A percentile compares a stretch with the other conserved stretches of the same genome.
phyloP scores from a whole-genome alignment of 2,329 filamentous ascomycete species.

The Nemania serpens region DNA sequence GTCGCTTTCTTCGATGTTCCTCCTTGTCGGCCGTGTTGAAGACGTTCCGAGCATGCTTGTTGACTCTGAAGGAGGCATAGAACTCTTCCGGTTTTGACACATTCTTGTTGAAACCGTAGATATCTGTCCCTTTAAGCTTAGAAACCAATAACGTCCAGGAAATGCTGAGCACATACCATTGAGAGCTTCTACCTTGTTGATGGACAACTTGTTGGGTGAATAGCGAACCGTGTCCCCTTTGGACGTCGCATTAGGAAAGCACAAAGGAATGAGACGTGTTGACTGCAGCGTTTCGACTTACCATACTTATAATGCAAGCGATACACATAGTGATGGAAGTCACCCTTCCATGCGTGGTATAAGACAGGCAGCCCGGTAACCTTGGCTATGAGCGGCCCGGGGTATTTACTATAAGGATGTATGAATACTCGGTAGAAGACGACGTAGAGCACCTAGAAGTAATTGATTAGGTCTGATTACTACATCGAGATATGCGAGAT shows the following conservation, averaged over 20 bases:
- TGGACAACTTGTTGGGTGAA: conserved; percentile 16
- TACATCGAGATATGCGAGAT: too few species aligned
- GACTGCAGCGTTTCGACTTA: not conserved
- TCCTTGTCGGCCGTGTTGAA: conserved; percentile 16
- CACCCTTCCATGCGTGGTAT: not conserved
- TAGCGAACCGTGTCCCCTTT: conserved; percentile 24
- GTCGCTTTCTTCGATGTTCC: conserved; percentile 4
- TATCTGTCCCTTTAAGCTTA: not conserved
- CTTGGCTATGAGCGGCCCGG: not conserved
- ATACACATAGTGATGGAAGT: not conserved
- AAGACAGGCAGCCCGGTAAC: not conserved
- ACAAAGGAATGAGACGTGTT: not conserved
- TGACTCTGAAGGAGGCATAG: conserved; percentile 17
- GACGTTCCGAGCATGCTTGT: conserved; percentile 10
- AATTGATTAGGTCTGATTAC: too few species aligned
- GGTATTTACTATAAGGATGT: not conserved
- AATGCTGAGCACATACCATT: not conserved
- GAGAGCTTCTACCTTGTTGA: conserved; percentile 14
- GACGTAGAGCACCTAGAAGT: not conserved
- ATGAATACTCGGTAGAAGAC: not conserved
- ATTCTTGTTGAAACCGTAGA: conserved; percentile 23
- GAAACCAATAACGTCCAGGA: too few species aligned
- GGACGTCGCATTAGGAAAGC: not conserved
- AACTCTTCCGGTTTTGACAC: conserved; percentile 18
- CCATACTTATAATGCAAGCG: not conserved